Percentiles rank a stretch among this genome's conserved stretches.
phyloP scores from a whole-genome alignment of 1,139 yeast genomes.

The Arxiozyma bovina region DNA sequence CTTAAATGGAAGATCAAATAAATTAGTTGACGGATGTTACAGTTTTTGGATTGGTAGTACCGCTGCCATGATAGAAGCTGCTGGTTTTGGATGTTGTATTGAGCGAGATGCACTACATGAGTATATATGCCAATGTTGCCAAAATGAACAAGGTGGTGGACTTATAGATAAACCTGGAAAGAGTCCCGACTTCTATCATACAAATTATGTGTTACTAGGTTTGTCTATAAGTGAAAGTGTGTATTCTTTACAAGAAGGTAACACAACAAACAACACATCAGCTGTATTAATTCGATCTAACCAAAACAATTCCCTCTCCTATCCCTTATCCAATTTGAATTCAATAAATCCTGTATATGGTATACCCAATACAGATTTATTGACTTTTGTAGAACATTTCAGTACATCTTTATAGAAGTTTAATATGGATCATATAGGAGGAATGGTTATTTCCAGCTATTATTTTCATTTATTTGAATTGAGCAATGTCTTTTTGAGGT shows the following conservation, averaged over 20 bases:
- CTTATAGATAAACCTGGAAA: slow-evolving; percentile 82
- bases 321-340: slow-evolving; percentile 17
- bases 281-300: slow-evolving; percentile 6
- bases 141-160: slow-evolving; percentile 55
- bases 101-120: slow-evolving; percentile 48
- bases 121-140: slow-evolving; percentile 72
- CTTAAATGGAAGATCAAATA: slow-evolving; percentile 80
- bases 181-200: slow-evolving; percentile 77
- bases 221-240: slow-evolving; percentile 57
- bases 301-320: slow-evolving; percentile 7
- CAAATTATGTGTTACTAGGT: slow-evolving; percentile 78
- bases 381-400: neutral
- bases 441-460: no score
- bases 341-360: slow-evolving; percentile 60
- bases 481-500: no score
- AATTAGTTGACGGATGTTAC: slow-evolving; percentile 93
- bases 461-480: no score
- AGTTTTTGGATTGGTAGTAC: slow-evolving; percentile 93
- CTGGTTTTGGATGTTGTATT: slow-evolving; percentile 34
- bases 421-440: no score
- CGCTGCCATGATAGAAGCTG: slow-evolving; percentile 43
- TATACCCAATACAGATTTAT: slow-evolving; percentile 34
- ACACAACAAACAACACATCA: slow-evolving; percentile 8
- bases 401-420: neutral
- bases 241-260: slow-evolving; percentile 27